Conservation (phyloP, 257 asterid genomes). For the Ilex aquifolium region DNA sequence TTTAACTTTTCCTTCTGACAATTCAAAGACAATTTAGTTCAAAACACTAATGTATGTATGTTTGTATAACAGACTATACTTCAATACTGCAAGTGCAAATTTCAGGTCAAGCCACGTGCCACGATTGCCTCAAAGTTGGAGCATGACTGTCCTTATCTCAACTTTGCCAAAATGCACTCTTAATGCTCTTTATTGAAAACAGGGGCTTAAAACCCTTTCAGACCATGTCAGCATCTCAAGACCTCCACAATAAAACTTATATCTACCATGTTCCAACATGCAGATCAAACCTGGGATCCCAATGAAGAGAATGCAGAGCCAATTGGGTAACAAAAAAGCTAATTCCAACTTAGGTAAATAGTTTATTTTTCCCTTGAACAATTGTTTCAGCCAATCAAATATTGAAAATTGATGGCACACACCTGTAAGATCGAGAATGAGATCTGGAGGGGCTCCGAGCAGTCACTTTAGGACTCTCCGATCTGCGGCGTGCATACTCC, state of each 20-base stretch:
- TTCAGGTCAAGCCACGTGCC: neutral
- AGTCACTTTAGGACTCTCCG: conserved; percentile 41
- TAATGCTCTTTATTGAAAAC: too few species aligned
- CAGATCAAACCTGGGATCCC: neutral
- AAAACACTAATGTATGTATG: too few species aligned
- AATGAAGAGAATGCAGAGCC: neutral
- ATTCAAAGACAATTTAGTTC: too few species aligned
- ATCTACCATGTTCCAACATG: too few species aligned
- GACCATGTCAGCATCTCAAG: too few species aligned
- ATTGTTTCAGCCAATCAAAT: neutral
- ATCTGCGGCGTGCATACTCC: conserved; percentile 31
- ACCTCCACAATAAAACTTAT: too few species aligned
- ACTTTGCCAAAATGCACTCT: too few species aligned
- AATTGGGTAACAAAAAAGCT: neutral
- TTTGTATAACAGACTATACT: too few species aligned
- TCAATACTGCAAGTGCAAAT: too few species aligned
- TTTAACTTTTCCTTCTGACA: too few species aligned
- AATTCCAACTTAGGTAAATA: neutral
- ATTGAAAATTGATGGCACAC: neutral
- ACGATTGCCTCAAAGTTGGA: neutral
- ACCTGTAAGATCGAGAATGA: conserved; percentile 54
- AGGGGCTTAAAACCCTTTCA: neutral
- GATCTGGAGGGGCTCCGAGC: conserved; percentile 42
- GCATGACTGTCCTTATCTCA: neutral
- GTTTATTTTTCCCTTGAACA: too few species aligned